Evolutionary conservation across 1,139 yeast genomes (phyloP).

Genomic region (Yamadazyma diddensiae): DNA sequence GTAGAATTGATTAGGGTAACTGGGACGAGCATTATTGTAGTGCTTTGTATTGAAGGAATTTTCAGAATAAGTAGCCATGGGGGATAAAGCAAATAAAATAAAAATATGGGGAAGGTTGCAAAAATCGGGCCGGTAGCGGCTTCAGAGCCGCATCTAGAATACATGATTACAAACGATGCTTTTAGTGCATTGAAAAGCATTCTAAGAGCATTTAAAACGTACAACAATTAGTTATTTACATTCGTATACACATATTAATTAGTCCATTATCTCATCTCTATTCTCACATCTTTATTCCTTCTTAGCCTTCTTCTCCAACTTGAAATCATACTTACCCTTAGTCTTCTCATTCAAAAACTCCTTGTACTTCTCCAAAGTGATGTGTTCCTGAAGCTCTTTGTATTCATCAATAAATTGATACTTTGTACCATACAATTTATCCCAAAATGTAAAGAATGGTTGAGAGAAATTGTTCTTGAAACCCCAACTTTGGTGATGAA

Average conservation of each 20-base stretch:
- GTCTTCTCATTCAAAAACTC: slow-evolving; percentile 52
- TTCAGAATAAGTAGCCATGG: slow-evolving; percentile 42
- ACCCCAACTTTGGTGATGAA: slow-evolving; percentile 96
- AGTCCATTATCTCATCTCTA: slow-evolving; percentile 1
- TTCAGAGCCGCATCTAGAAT: too few relatives aligned
- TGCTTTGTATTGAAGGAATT: slow-evolving; percentile 31
- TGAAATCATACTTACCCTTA: slow-evolving; percentile 13
- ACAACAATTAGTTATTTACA: too few relatives aligned
- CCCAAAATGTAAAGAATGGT: slow-evolving; percentile 97
- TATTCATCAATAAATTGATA: slow-evolving; percentile 65
- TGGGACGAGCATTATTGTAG: slow-evolving; percentile 37
- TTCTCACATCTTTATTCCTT: too few relatives aligned
- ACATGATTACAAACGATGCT: too few relatives aligned
- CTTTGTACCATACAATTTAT: slow-evolving; percentile 64
- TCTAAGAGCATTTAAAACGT: too few relatives aligned
- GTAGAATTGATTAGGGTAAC: slow-evolving; percentile 35
- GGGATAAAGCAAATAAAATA: neutral
- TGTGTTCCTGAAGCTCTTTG: slow-evolving; percentile 51
- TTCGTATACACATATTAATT: slow-evolving; percentile 6
- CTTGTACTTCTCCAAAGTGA: slow-evolving; percentile 61
- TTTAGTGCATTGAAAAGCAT: too few relatives aligned
- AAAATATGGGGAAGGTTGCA: neutral
- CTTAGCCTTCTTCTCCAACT: slow-evolving; percentile 8
- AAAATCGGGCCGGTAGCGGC: slow-evolving; percentile 7
- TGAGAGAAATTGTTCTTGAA: slow-evolving; percentile 92